Conservation (phyloP, 1,139 yeast species). For the Yamadazyma atlantica region DNA sequence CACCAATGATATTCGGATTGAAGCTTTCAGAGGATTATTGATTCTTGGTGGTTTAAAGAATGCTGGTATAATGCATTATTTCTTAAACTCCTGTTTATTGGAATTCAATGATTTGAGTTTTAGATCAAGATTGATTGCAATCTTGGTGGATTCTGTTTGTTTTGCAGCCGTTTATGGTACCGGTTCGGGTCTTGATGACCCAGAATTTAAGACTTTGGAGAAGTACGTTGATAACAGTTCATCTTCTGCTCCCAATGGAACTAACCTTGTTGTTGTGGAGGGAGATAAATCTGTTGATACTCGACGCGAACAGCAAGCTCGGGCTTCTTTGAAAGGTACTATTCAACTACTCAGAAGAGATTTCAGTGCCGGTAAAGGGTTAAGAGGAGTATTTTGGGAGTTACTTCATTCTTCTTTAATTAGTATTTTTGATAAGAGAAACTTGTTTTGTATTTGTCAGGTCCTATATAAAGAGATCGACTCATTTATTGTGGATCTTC, state of each 20-base stretch:
- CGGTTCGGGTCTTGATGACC: slow-evolving; percentile 54
- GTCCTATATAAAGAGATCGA: slow-evolving; percentile 67
- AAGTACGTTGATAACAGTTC: slow-evolving; percentile 21
- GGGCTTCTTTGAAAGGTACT: slow-evolving; percentile 59
- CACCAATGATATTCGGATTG: slow-evolving; percentile 56
- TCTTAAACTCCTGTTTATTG: slow-evolving; percentile 56
- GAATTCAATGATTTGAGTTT: slow-evolving; percentile 53
- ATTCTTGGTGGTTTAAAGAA: slow-evolving; percentile 77
- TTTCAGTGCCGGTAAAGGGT: slow-evolving; percentile 61
- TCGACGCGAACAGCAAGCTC: slow-evolving; percentile 44
- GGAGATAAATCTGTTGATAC: slow-evolving; percentile 37
- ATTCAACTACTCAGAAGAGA: slow-evolving; percentile 66
- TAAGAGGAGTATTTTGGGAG: slow-evolving; percentile 65
- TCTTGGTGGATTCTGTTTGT: slow-evolving; percentile 56
- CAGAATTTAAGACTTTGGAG: slow-evolving; percentile 48
- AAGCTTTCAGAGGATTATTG: slow-evolving; percentile 71
- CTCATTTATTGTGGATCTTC: slow-evolving; percentile 57
- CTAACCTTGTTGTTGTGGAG: slow-evolving; percentile 48
- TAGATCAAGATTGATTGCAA: slow-evolving; percentile 48
- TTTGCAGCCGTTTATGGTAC: slow-evolving; percentile 69
- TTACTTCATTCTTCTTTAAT: slow-evolving; percentile 62
- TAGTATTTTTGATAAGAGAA: slow-evolving; percentile 60
- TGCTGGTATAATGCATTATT: slow-evolving; percentile 56
- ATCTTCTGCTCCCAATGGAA: slow-evolving; percentile 16
- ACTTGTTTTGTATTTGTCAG: slow-evolving; percentile 63